Percentiles rank a stretch among this genome's conserved stretches.
Evolutionary conservation across 441 rosid genomes (phyloP).

Genomic region (Euphorbia schlechtendalii): DNA sequence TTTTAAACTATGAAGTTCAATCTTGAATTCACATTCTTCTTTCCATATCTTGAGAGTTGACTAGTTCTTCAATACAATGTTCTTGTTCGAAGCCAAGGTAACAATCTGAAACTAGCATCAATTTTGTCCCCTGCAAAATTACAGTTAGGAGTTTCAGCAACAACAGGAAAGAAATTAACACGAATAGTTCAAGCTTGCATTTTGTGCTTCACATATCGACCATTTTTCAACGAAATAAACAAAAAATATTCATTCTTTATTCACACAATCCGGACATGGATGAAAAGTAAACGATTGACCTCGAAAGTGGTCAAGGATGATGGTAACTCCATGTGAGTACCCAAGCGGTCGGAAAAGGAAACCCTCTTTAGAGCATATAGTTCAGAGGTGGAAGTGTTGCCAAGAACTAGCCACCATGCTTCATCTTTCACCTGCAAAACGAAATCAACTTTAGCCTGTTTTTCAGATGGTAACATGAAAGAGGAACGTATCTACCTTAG

Average conservation of each 20-base stretch:
- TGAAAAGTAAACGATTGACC: constrained; percentile 27
- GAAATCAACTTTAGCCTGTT: constrained; percentile 5
- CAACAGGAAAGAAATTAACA: neutral
- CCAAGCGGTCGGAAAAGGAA: constrained; percentile 60
- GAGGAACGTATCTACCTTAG: constrained; percentile 48
- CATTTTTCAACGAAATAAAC: neutral
- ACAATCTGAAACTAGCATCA: constrained; percentile 83
- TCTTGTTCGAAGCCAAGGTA: constrained; percentile 87
- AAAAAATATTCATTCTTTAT: neutral
- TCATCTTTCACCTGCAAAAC: constrained; percentile 64
- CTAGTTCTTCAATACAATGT: constrained; percentile 51
- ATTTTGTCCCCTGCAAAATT: constrained; percentile 60
- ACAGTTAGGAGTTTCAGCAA: constrained; percentile 2
- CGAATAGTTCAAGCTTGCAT: neutral
- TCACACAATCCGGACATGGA: neutral
- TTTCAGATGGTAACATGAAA: constrained; percentile 7
- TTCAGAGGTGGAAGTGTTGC: constrained; percentile 60
- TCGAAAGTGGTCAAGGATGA: constrained; percentile 32
- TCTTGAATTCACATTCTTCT: neutral
- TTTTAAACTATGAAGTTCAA: neutral
- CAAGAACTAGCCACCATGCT: constrained; percentile 98
- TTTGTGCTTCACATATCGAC: no score
- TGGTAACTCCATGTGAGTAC: constrained; percentile 66
- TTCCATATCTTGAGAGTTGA: constrained; percentile 23
- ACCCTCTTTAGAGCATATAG: constrained; percentile 86